phyloP scores from a whole-genome alignment of 805 yeast species.

The Wickerhamiella kurtzmanii region DNA sequence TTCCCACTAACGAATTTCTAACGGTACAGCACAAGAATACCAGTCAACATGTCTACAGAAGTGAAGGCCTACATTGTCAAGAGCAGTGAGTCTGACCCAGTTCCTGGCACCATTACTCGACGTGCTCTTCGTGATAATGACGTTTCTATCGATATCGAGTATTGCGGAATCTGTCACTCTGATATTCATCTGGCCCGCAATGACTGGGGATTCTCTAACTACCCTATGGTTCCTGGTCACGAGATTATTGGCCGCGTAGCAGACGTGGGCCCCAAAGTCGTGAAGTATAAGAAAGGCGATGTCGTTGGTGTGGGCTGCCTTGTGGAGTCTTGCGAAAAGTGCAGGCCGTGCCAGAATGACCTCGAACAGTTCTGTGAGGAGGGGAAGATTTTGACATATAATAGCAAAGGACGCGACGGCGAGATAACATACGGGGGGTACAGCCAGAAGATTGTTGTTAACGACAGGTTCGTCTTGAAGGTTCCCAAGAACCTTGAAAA shows the following conservation, averaged over 20 bases:
- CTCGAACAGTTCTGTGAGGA: conserved; percentile 45
- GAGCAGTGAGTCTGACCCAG: conserved; percentile 1
- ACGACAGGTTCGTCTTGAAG: conserved; percentile 49
- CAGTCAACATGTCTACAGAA: background rate
- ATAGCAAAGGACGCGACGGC: conserved; percentile 37
- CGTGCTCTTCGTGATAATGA: conserved; percentile 17
- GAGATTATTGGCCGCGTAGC: conserved; percentile 28
- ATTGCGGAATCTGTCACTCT: conserved; percentile 40
- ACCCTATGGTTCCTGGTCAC: conserved; percentile 38
- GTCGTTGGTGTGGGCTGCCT: conserved; percentile 75
- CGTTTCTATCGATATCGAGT: conserved; percentile 23
- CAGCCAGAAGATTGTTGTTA: conserved; percentile 27
- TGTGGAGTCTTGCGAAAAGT: conserved; percentile 44
- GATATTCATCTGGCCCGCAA: conserved; percentile 41
- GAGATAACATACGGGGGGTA: conserved; percentile 49
- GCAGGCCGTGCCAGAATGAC: conserved; percentile 42
- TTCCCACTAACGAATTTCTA: too few species aligned
- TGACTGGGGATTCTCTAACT: conserved; percentile 34
- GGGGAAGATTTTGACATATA: conserved; percentile 38
- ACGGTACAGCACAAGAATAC: background rate
- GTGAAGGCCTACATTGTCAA: conserved; percentile 11
- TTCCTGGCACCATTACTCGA: conserved; percentile 10
- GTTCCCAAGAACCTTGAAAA: conserved; percentile 44
- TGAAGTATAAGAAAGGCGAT: conserved; percentile 45
- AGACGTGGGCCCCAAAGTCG: conserved; percentile 45